Base-by-base conservation (phyloP, 257 asterid species). In the Forsythia viridissima region DNA sequence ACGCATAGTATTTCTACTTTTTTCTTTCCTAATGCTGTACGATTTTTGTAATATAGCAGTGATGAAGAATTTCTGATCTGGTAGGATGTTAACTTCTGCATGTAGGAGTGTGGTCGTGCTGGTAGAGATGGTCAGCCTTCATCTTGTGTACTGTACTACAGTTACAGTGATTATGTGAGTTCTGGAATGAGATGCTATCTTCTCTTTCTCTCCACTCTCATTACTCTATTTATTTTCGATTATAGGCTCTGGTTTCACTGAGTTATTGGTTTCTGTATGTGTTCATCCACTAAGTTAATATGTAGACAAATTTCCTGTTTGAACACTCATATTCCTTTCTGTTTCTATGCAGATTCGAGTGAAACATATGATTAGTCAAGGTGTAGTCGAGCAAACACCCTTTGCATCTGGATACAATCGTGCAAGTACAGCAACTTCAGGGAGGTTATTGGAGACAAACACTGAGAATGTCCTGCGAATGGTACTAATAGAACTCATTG, bases 41-140 rank as follows among this genome's bases (percentile, higher is more conserved):
- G 16, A 71, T 75, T 46, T 76, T 72, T 84, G 10, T 73, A 16
- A 15, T 57, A 38, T 48, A 38, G 76, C 79, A 43, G 39, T 36
- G 68, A 59, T 42, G 41, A 55, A 21, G 68, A 36, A 39, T 73
- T 75, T 69, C 82, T 80, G 51, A 74, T 74, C 40, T 79, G 38
- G 66, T 39, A 39, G 44, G 73, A 48, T 52, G 76, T 80, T 77
- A 65, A 55, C 11, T 76, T 83, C 68, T 81, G 48, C 71, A 18
- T 84, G 86, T 84, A 95, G 99, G 99, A 95, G 87, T 95, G 99
- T 85, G 99, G 99, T 72, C 99, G 99, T 86, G 99, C 99, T 84
- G 99, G 99, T 86, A 91, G 99, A 85, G 98, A 95, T 85, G 97
- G 99, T 46, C 96, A 76, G 81, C 92, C 92, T 89, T 86, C 99